Evolutionary conservation across 2,329 filamentous ascomycete species (phyloP), one percentile per base, ranked within the genome.

Genomic region (Daldinia eschscholtzii): DNA sequence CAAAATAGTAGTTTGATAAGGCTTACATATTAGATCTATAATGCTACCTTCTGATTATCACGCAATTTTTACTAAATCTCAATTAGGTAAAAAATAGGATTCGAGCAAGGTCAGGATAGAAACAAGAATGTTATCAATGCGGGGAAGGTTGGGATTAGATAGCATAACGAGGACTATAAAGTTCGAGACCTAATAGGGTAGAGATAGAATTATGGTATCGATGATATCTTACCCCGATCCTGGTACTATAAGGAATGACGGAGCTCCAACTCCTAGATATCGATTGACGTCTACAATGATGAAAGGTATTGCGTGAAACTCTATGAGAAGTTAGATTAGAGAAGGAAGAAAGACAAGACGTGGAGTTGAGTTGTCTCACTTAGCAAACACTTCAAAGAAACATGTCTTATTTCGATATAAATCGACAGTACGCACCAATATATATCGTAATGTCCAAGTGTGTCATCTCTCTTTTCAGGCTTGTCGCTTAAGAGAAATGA

Each of bases 21-120:
- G 33, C 58, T 57, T 57, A 50, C 39, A 44, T 44, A 37, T 10
- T n/a, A 48, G 56, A 33, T 44, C 28, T 37, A 63, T 35, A 33
- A 68, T 65, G 50, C 41, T 63, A 70, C 65, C 57, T 37, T 57
- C 33, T 56, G 57, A 67, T 59, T 67, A 61, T 33, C 12, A 35
- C 52, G 52, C 52, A 55, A 39, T 39, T 26, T n/a, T 23, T 55
- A 55, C 30, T 55, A 55, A 33, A 3, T 18, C 52, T 39, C 10
- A n/a, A 35, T 55, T 20, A 39, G 52, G 18, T 39, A 52, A 26
- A 52, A 26, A 52, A 33, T 52, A 9, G 13, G 5, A 30, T 33
- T 33, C 18, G 26, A 6, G 26, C 26, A 52, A 52, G 20, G 13
- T 7, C n/a, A 30, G 46, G 15, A 50, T n/a, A 50, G 6, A 50